Evolutionary conservation across 2,329 filamentous ascomycete species (phyloP).

Genomic region (Cryoendolithus antarcticus): DNA sequence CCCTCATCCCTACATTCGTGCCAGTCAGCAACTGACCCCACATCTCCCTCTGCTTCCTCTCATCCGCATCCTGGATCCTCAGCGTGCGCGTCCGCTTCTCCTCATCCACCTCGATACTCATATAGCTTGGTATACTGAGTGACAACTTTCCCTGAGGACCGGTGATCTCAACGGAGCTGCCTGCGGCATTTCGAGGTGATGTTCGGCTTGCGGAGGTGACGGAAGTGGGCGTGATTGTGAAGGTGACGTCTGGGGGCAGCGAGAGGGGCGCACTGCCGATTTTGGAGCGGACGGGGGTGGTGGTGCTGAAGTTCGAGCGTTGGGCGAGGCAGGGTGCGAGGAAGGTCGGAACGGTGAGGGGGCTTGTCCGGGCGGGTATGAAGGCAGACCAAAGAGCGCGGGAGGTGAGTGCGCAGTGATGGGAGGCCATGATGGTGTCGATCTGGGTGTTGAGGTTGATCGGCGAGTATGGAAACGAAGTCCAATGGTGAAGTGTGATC

Average conservation of each 20-base stretch:
- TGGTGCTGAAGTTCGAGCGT: constrained; percentile 56
- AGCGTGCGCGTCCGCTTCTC: constrained; percentile 53
- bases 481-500: no score
- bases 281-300: constrained; percentile 58
- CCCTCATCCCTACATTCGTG: neutral
- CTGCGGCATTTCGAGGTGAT: neutral
- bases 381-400: constrained; percentile 11
- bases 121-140: constrained; percentile 66
- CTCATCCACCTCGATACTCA: constrained; percentile 58
- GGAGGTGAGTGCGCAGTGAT: constrained; percentile 14
- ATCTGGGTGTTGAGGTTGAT: no score
- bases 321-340: constrained; percentile 56
- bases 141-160: constrained; percentile 73
- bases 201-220: neutral
- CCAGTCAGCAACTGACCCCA: constrained; percentile 53
- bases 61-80: constrained; percentile 53
- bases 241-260: constrained; percentile 70
- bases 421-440: constrained; percentile 12
- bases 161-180: constrained; percentile 51
- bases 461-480: no score
- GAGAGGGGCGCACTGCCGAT: constrained; percentile 72
- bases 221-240: constrained; percentile 35
- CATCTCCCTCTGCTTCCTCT: constrained; percentile 78
- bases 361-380: constrained; percentile 4
- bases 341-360: constrained; percentile 47